Percentiles rank a stretch among this genome's conserved stretches.
These are phyloP conservation scores for Talaromyces sp. DNA, from an alignment of 2,329 filamentous ascomycete genomes.

Conservation along the genomic window DNA sequence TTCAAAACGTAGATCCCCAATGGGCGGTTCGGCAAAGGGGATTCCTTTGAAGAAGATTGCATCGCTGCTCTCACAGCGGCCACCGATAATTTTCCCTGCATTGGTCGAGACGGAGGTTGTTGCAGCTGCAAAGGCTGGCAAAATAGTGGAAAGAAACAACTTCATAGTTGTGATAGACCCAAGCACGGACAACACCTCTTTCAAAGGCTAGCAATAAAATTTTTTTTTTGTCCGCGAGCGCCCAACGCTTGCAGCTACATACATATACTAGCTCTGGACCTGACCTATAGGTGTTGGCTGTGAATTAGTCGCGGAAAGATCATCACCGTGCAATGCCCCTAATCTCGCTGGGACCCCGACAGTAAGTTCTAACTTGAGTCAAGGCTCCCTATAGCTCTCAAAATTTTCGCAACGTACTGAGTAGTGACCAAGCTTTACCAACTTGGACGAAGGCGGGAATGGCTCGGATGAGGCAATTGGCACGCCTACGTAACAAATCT, in stretches of 20 bases:
- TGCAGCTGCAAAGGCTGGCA: constrained; percentile 16
- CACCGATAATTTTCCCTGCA: constrained; percentile 23
- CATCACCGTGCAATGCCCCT: neutral
- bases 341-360: neutral
- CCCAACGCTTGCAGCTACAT: neutral
- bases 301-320: neutral
- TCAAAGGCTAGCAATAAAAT: neutral
- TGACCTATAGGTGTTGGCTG: neutral
- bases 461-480: too few relatives aligned
- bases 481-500: neutral
- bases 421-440: neutral
- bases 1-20: constrained; percentile 24
- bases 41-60: constrained; percentile 21
- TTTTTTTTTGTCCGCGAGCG: neutral
- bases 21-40: constrained; percentile 24
- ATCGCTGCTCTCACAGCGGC: constrained; percentile 18
- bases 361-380: neutral
- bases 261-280: neutral
- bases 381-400: neutral
- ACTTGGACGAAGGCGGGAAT: neutral
- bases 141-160: constrained; percentile 13
- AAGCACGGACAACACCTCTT: neutral
- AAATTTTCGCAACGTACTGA: neutral
- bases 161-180: constrained; percentile 15
- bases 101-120: constrained; percentile 22